Percentiles rank a stretch among this genome's conserved stretches.
Conservation (phyloP, 176 grass and related monocot species). For the Melocanna baccifera region DNA sequence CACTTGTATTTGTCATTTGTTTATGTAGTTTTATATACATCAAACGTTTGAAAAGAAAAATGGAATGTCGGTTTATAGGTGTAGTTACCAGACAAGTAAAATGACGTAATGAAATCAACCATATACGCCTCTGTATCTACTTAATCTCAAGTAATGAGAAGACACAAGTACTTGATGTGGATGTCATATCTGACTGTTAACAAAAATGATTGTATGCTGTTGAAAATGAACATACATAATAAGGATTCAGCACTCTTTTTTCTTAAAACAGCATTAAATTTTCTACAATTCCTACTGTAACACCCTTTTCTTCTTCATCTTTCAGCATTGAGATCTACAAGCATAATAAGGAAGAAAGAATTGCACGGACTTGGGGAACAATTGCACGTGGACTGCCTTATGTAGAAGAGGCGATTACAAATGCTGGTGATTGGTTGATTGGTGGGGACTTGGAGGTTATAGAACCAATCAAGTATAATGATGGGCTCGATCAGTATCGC, state of each 20-base stretch:
- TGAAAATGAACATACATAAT: not conserved
- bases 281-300: not conserved
- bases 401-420: constrained; percentile 71
- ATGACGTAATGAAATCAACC: not conserved
- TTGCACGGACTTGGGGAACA: constrained; percentile 96
- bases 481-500: constrained; percentile 91
- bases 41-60: not conserved
- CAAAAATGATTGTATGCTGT: not conserved
- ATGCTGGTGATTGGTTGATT: constrained; percentile 96
- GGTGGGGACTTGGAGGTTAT: constrained; percentile 96
- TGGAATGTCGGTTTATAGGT: not conserved
- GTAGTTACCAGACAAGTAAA: not conserved
- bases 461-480: constrained; percentile 95
- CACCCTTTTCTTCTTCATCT: not conserved
- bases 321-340: constrained; percentile 99
- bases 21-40: not conserved
- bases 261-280: not conserved
- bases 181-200: not conserved
- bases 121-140: not conserved
- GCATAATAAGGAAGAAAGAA: constrained; percentile 99
- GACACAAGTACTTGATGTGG: not conserved
- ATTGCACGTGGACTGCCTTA: constrained; percentile 80
- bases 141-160: not conserved
- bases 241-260: not conserved
- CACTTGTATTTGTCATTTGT: not conserved